These are phyloP conservation scores for Camelina hispida DNA, from an alignment of 345 rosid genomes.

Conservation along the genomic window DNA sequence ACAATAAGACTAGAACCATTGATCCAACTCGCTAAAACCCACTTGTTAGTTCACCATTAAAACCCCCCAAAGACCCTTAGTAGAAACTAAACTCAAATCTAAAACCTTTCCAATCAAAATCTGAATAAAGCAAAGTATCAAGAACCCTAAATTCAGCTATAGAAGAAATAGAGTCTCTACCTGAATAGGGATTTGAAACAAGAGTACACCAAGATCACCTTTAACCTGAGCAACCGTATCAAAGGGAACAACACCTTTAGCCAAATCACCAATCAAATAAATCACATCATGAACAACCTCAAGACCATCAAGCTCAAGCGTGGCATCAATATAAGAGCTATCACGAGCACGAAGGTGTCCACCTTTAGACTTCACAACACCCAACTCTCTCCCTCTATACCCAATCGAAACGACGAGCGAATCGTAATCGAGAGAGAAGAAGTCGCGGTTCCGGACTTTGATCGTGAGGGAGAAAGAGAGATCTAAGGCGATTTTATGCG, in stretches of 20 bases:
- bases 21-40: background rate
- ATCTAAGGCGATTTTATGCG: slow-evolving; percentile 58
- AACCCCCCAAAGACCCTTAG: background rate
- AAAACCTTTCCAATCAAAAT: too few species aligned
- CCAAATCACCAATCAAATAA: slow-evolving; percentile 77
- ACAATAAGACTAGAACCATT: background rate
- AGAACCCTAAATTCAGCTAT: background rate
- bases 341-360: slow-evolving; percentile 66
- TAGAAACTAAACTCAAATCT: background rate
- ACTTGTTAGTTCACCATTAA: background rate
- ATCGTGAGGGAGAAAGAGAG: slow-evolving; percentile 68
- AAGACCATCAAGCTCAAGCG: slow-evolving; percentile 76
- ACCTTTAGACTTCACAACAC: slow-evolving; percentile 61
- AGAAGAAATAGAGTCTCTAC: slow-evolving; percentile 14
- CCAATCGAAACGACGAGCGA: slow-evolving; percentile 70
- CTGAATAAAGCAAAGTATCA: background rate
- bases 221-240: slow-evolving; percentile 60
- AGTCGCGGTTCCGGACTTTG: slow-evolving; percentile 66
- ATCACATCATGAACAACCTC: slow-evolving; percentile 71
- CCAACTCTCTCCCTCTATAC: slow-evolving; percentile 80
- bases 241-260: slow-evolving; percentile 70
- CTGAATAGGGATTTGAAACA: slow-evolving; percentile 69
- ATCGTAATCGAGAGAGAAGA: slow-evolving; percentile 67
- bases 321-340: slow-evolving; percentile 68
- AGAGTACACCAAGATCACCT: slow-evolving; percentile 66